A percentile compares a stretch with the other conserved stretches of the same genome.
These are phyloP conservation scores for Ceriops decandra DNA, from an alignment of 345 rosid species.

Conservation along the genomic window DNA sequence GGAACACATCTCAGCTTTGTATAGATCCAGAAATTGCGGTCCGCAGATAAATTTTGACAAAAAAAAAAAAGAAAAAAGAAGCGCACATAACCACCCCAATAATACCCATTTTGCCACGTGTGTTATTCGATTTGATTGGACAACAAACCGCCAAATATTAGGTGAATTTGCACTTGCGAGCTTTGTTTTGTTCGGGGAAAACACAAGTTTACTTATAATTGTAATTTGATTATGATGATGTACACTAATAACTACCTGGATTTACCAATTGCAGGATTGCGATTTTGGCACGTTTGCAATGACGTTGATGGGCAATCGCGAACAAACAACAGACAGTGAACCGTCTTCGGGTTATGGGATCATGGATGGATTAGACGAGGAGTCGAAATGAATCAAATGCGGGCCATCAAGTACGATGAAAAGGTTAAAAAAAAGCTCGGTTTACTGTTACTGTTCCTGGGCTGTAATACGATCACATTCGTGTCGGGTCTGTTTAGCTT, in stretches of 20 bases:
- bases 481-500: slow-evolving; percentile 10
- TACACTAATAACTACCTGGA: background rate
- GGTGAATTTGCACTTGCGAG: slow-evolving; percentile 3
- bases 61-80: background rate
- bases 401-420: slow-evolving; percentile 7
- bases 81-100: background rate
- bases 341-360: background rate
- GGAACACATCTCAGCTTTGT: too few relatives aligned
- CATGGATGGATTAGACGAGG: too few relatives aligned
- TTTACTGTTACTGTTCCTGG: background rate
- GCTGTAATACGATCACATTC: slow-evolving; percentile 17
- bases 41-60: background rate
- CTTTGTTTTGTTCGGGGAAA: background rate
- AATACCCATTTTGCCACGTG: slow-evolving; percentile 10
- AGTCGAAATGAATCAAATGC: background rate
- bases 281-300: slow-evolving; percentile 11
- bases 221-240: background rate
- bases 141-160: background rate
- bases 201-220: background rate
- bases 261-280: background rate
- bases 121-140: background rate
- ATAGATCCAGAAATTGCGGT: background rate
- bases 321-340: background rate
- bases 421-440: background rate
- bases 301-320: background rate